phyloP scores from a whole-genome alignment of 1,284 basidiomycete species.

The Ustilago trichophora region DNA sequence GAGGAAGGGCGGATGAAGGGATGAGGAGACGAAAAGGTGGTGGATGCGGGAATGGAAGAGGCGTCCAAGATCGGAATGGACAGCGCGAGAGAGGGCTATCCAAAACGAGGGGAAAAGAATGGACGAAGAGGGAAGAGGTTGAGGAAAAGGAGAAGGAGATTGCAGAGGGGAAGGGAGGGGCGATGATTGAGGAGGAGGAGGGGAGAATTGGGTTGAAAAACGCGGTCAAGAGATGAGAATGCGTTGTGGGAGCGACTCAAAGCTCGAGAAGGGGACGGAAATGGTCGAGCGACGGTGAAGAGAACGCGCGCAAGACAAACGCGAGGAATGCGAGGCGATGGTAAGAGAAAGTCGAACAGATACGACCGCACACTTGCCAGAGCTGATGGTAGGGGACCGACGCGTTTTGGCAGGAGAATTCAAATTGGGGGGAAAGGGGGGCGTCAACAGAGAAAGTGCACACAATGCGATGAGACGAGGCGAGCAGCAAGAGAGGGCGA shows the following conservation, averaged over 20 bases:
- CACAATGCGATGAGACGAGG: too few species aligned
- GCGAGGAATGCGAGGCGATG: slow-evolving; percentile 14
- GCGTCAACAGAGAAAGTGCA: slow-evolving; percentile 6
- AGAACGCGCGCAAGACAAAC: slow-evolving; percentile 34
- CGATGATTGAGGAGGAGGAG: background rate
- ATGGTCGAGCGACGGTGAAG: slow-evolving; percentile 10
- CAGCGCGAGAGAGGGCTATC: slow-evolving; percentile 5
- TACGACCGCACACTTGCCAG: slow-evolving; percentile 17
- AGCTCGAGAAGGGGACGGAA: slow-evolving; percentile 14
- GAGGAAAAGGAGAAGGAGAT: too few species aligned
- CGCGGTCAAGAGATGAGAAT: background rate
- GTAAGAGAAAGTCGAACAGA: slow-evolving; percentile 30
- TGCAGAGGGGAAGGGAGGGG: slow-evolving; percentile 3
- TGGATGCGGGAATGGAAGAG: slow-evolving; percentile 31
- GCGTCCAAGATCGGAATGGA: slow-evolving; percentile 11
- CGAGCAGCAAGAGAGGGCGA: too few species aligned
- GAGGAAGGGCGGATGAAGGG: slow-evolving; percentile 7
- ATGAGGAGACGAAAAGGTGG: slow-evolving; percentile 11
- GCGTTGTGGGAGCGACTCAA: slow-evolving; percentile 5
- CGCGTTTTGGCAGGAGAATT: slow-evolving; percentile 49
- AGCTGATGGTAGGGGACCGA: slow-evolving; percentile 37
- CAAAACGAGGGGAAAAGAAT: slow-evolving; percentile 4
- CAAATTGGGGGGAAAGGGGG: slow-evolving; percentile 26
- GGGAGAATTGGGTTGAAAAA: background rate
- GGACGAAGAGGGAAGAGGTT: background rate